Percentiles rank a stretch among this genome's conserved stretches.
These are phyloP conservation scores for Metrosideros polymorpha DNA, from an alignment of 441 rosid genomes.

Conservation along the genomic window DNA sequence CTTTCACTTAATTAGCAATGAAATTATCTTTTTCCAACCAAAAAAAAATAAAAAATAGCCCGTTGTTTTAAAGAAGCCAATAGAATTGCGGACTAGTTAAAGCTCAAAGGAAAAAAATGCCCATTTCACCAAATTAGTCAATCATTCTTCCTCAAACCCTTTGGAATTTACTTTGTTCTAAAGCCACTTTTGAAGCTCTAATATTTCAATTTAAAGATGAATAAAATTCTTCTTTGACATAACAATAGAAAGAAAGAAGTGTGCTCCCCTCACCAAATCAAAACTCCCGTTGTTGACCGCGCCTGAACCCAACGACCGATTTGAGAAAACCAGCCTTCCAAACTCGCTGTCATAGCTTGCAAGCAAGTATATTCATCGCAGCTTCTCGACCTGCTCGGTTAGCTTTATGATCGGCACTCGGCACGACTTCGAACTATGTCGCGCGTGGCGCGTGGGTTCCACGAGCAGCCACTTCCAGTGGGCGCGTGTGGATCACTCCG, in stretches of 20 bases:
- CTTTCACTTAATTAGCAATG: too few relatives aligned
- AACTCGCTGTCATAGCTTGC: not conserved
- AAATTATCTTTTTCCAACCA: too few relatives aligned
- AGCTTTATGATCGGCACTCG: not conserved
- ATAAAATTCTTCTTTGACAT: not conserved
- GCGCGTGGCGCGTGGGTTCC: not conserved
- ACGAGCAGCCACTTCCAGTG: not conserved
- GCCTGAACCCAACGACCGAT: not conserved
- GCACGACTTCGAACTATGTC: accelerated
- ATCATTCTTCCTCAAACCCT: accelerated
- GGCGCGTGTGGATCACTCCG: not conserved
- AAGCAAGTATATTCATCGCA: not conserved
- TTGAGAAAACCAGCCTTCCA: not conserved
- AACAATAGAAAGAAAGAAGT: not conserved
- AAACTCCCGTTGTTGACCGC: not conserved
- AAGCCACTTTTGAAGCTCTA: accelerated
- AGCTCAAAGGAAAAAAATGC: not conserved
- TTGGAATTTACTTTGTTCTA: accelerated
- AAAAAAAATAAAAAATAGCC: too few relatives aligned
- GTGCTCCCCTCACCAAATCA: not conserved
- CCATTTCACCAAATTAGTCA: too few relatives aligned
- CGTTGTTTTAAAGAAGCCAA: accelerated
- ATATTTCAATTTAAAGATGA: accelerated
- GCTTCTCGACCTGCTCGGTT: not conserved
- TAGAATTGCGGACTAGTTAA: not conserved